Percentiles rank a stretch among this genome's conserved stretches.
Conservation (phyloP, 139 green algal species). For the Axilococcus clingmanii region DNA sequence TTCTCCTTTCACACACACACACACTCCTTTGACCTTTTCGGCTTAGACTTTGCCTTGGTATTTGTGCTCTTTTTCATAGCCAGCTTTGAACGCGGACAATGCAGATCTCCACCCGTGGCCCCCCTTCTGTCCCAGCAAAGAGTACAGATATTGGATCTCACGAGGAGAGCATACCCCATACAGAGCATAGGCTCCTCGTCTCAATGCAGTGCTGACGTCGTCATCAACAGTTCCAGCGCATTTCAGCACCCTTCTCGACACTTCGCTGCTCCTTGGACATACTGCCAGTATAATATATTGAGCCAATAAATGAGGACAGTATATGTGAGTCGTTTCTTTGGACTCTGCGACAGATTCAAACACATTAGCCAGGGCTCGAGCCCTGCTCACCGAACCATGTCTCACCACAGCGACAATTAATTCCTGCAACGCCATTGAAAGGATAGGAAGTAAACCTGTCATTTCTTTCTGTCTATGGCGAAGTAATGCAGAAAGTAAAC, state of each 20-base stretch:
- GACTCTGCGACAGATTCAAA: slow-evolving; percentile 12
- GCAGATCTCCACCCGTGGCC: slow-evolving; percentile 11
- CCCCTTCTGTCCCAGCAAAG: slow-evolving; percentile 7
- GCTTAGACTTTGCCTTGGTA: slow-evolving; percentile 37
- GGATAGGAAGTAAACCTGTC: slow-evolving; percentile 20
- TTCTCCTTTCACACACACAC: no score
- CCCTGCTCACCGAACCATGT: slow-evolving; percentile 4
- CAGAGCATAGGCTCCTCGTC: slow-evolving; percentile 24
- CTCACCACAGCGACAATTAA: slow-evolving; percentile 17
- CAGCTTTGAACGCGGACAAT: slow-evolving; percentile 16
- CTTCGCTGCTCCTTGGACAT: slow-evolving; percentile 3
- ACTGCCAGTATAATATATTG: slow-evolving; percentile 27
- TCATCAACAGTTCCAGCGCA: no score
- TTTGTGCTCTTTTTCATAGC: slow-evolving; percentile 20
- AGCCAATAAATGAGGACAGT: slow-evolving; percentile 31
- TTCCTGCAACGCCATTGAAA: slow-evolving; percentile 6
- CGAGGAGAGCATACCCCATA: slow-evolving; percentile 23
- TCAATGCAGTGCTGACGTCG: slow-evolving; percentile 18
- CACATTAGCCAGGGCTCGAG: slow-evolving; percentile 9
- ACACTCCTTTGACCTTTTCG: no score
- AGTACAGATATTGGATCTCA: slow-evolving; percentile 30
- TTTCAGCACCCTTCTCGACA: no score
- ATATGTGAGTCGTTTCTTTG: slow-evolving; percentile 20
- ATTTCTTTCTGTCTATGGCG: slow-evolving; percentile 13
- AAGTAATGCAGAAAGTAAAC: slow-evolving; percentile 14